A percentile compares a stretch with the other conserved stretches of the same genome.
Evolutionary conservation across 768 basidiomycete species (phyloP).

Genomic region (Collybiopsis luxurians): DNA sequence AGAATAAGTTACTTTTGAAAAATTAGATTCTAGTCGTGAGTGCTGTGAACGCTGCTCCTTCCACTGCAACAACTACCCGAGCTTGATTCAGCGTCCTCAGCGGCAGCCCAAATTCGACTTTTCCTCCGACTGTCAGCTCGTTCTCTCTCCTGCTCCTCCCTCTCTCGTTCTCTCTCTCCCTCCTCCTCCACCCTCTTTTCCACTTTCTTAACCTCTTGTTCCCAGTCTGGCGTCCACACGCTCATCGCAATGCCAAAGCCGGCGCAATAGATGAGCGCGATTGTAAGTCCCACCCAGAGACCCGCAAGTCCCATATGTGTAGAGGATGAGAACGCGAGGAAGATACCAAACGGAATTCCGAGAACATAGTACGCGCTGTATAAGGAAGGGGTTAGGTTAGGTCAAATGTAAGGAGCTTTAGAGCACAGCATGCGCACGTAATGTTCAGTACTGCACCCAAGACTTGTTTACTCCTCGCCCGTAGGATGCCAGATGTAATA

Average conservation of each 20-base stretch:
- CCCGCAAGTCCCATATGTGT: slow-evolving; percentile 58
- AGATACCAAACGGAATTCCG: slow-evolving; percentile 81
- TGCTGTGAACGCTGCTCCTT: no score
- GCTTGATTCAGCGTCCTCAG: not conserved
- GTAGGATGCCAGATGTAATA: slow-evolving; percentile 73
- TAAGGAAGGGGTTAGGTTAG: slow-evolving; percentile 65
- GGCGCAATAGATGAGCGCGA: slow-evolving; percentile 59
- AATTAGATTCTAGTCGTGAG: no score
- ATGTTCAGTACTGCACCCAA: slow-evolving; percentile 79
- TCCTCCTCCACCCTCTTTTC: slow-evolving; percentile 40
- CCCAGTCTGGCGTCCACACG: slow-evolving; percentile 61
- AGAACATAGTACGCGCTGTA: slow-evolving; percentile 4
- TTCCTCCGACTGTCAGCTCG: not conserved
- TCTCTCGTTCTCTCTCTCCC: not conserved
- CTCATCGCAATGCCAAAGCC: slow-evolving; percentile 52
- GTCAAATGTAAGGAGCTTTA: slow-evolving; percentile 21
- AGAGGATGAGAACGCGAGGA: slow-evolving; percentile 58
- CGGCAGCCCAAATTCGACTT: not conserved
- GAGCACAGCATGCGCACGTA: slow-evolving; percentile 36
- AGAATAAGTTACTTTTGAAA: no score
- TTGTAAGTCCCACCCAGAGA: slow-evolving; percentile 82
- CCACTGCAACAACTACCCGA: not conserved
- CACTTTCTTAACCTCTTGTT: slow-evolving; percentile 63
- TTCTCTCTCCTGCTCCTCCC: not conserved
- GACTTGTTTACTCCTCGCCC: slow-evolving; percentile 79